These are phyloP conservation scores for Hypoxylon sp. DNA, from an alignment of 2,329 filamentous ascomycete species.

Conservation along the genomic window DNA sequence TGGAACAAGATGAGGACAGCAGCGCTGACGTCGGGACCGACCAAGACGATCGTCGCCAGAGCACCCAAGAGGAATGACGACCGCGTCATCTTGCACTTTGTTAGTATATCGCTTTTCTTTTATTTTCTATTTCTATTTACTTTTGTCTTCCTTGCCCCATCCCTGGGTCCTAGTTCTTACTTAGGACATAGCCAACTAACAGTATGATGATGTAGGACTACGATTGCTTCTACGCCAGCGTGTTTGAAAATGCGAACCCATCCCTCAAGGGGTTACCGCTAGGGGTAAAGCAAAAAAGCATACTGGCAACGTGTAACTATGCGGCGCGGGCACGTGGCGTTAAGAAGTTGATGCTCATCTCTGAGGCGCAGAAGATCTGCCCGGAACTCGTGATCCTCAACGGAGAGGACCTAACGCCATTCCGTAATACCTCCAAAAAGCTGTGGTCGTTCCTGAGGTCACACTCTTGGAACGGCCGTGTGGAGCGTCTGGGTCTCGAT, in stretches of 20 bases:
- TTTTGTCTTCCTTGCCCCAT: constrained; percentile 12
- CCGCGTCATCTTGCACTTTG: constrained; percentile 86
- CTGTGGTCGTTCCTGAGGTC: constrained; percentile 80
- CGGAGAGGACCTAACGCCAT: constrained; percentile 87
- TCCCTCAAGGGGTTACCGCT: constrained; percentile 79
- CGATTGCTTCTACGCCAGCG: constrained; percentile 95
- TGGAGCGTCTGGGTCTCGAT: constrained; percentile 90
- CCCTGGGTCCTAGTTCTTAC: background rate
- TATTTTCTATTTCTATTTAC: constrained; percentile 5
- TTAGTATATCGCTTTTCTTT: constrained; percentile 58
- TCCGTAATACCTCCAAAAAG: constrained; percentile 87
- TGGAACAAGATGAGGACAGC: constrained; percentile 51
- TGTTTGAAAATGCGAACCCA: constrained; percentile 86
- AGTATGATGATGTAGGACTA: constrained; percentile 72
- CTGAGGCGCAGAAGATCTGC: constrained; percentile 83
- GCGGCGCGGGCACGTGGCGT: constrained; percentile 82
- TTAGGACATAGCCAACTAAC: background rate
- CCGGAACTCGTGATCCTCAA: constrained; percentile 88
- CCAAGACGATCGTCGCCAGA: constrained; percentile 42
- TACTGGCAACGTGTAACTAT: constrained; percentile 95
- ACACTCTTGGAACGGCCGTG: constrained; percentile 82
- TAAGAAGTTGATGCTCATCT: constrained; percentile 87
- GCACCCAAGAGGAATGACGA: constrained; percentile 67
- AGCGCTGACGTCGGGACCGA: constrained; percentile 43
- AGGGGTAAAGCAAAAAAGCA: constrained; percentile 93